A percentile compares a stretch with the other conserved stretches of the same genome.
phyloP scores from a whole-genome alignment of 139 green algal species.

The Micractinium conductrix region DNA sequence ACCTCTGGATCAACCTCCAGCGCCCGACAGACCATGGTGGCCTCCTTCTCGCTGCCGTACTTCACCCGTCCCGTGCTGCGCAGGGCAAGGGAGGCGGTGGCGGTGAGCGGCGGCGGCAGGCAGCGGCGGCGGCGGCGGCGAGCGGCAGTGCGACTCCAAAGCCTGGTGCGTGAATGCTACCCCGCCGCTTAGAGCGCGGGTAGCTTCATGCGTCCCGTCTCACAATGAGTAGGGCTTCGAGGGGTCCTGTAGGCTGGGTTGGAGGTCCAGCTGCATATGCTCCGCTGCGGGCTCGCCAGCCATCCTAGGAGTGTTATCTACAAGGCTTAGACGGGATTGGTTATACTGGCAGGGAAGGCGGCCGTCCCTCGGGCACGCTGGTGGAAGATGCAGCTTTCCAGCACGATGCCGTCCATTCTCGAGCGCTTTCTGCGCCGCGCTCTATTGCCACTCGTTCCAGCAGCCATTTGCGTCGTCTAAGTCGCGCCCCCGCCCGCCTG shows the following conservation, averaged over 20 bases:
- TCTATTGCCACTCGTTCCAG: too few relatives aligned
- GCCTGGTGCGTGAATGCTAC: neutral
- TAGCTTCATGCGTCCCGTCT: too few relatives aligned
- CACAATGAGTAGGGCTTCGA: slow-evolving; percentile 49
- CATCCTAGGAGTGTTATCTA: neutral
- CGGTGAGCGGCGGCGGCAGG: neutral
- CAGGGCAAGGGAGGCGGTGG: neutral
- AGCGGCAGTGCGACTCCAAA: neutral
- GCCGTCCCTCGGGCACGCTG: too few relatives aligned
- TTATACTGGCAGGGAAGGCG: neutral
- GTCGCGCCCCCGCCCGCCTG: neutral
- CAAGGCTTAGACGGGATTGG: neutral
- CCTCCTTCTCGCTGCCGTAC: slow-evolving; percentile 33
- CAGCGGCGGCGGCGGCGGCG: neutral
- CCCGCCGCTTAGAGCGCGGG: too few relatives aligned
- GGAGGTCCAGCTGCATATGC: slow-evolving; percentile 9
- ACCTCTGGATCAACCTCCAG: slow-evolving; percentile 52
- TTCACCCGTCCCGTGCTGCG: slow-evolving; percentile 25
- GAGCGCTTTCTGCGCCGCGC: too few relatives aligned
- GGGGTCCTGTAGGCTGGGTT: slow-evolving; percentile 11
- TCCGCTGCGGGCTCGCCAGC: neutral
- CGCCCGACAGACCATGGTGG: slow-evolving; percentile 37
- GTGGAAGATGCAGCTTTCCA: too few relatives aligned
- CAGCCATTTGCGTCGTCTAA: neutral
- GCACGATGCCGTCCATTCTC: too few relatives aligned